A percentile compares a stretch with the other conserved stretches of the same genome.
These are phyloP conservation scores for Macrolepiota fuliginosa DNA, from an alignment of 768 basidiomycete species.

Conservation along the genomic window DNA sequence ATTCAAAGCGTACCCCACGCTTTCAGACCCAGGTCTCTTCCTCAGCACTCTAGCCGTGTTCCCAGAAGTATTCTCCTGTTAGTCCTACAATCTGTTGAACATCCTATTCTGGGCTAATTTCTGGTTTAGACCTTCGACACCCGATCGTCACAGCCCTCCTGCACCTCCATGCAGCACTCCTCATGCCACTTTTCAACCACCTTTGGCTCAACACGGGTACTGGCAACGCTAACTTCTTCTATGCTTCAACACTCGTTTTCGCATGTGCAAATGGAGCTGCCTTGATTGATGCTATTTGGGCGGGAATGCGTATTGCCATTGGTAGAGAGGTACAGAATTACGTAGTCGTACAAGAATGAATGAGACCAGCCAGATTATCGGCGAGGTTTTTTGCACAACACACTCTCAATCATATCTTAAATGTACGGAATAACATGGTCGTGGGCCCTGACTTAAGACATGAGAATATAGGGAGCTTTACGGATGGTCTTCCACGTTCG, in stretches of 20 bases:
- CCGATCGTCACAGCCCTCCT: conserved; percentile 82
- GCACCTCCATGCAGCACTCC: conserved; percentile 78
- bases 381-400: too few relatives aligned
- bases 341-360: conserved; percentile 58
- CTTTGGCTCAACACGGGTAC: conserved; percentile 91
- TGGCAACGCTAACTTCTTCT: conserved; percentile 98
- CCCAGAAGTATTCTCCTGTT: conserved; percentile 82
- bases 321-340: conserved; percentile 51
- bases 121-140: conserved; percentile 68
- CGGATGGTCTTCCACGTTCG: too few relatives aligned
- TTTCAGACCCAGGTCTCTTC: conserved; percentile 88
- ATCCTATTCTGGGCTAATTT: conserved; percentile 2
- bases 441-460: too few relatives aligned
- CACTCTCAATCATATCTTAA: too few relatives aligned
- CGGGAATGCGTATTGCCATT: conserved; percentile 75
- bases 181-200: conserved; percentile 88
- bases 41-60: conserved; percentile 78
- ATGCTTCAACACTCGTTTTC: conserved; percentile 92
- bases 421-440: too few relatives aligned
- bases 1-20: conserved; percentile 91
- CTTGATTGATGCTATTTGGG: conserved; percentile 78
- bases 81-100: conserved; percentile 26
- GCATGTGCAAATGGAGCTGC: conserved; percentile 86
- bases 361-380: too few relatives aligned
- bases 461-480: too few relatives aligned